These are phyloP conservation scores for Golubevia pallescens DNA, from an alignment of 1,284 basidiomycete genomes.

Conservation along the genomic window DNA sequence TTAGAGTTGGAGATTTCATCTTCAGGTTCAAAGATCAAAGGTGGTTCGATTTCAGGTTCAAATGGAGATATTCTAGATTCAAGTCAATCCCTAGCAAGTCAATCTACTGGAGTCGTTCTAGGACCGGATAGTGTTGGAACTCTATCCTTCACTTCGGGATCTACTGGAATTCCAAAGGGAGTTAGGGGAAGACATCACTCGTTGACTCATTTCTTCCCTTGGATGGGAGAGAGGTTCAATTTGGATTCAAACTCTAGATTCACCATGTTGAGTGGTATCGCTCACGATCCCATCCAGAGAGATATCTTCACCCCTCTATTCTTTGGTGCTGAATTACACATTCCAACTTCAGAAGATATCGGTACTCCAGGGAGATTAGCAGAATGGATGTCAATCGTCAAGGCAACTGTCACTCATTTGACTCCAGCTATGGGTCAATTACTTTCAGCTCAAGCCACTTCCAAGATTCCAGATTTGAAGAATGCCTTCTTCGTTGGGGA, in stretches of 20 bases:
- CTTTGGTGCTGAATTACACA: conserved; percentile 92
- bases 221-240: conserved; percentile 92
- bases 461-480: conserved; percentile 81
- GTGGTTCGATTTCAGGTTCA: conserved; percentile 68
- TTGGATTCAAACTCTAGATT: conserved; percentile 81
- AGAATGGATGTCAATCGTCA: conserved; percentile 80
- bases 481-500: conserved; percentile 99
- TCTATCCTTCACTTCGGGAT: conserved; percentile 94
- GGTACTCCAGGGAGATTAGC: conserved; percentile 94
- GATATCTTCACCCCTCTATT: conserved; percentile 99
- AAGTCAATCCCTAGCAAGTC: conserved; percentile 68
- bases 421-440: conserved; percentile 97
- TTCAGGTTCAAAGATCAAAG: too few relatives aligned
- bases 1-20: conserved; percentile 77
- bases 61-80: conserved; percentile 67
- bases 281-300: conserved; percentile 98
- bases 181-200: conserved; percentile 94
- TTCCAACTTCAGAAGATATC: conserved; percentile 96
- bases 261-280: conserved; percentile 98
- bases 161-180: conserved; percentile 97
- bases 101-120: conserved; percentile 74
- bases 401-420: conserved; percentile 81
- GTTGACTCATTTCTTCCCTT: conserved; percentile 99
- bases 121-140: conserved; percentile 96
- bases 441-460: conserved; percentile 90